Evolutionary conservation across 179 eudicot species (phyloP).

Genomic region (Spinacia oleracea): DNA sequence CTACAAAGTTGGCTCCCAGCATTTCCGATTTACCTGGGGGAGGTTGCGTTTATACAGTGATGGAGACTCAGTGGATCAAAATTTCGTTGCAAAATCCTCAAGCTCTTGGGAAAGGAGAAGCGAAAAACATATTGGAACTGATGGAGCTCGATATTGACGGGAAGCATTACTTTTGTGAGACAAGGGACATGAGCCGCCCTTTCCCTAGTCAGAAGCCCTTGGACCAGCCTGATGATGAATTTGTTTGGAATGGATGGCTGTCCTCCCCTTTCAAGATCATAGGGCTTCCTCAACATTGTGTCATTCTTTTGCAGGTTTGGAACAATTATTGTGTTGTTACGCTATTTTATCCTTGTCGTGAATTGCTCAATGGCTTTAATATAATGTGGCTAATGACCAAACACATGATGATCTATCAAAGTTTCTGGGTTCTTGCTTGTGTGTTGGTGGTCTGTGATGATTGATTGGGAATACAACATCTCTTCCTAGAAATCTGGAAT

Average conservation of each 20-base stretch:
- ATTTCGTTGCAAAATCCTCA: conserved; percentile 82
- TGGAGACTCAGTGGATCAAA: conserved; percentile 91
- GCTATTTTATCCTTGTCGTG: background rate
- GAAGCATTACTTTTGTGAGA: conserved; percentile 89
- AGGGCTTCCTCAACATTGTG: conserved; percentile 88
- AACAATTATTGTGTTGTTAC: conserved; percentile 1
- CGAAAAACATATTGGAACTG: conserved; percentile 73
- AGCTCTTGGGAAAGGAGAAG: conserved; percentile 86
- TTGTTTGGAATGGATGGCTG: conserved; percentile 95
- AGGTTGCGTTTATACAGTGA: conserved; percentile 77
- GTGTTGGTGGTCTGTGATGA: conserved; percentile 7
- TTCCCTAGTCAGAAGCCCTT: conserved; percentile 83
- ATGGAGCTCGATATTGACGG: conserved; percentile 92
- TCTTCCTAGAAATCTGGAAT: background rate
- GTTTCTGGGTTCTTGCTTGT: background rate
- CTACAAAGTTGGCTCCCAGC: conserved; percentile 74
- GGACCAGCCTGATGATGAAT: conserved; percentile 87
- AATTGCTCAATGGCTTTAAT: conserved; percentile 1
- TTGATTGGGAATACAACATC: background rate
- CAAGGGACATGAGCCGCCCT: conserved; percentile 87
- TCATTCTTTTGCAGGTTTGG: conserved; percentile 83
- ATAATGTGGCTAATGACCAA: background rate
- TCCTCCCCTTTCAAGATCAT: conserved; percentile 73
- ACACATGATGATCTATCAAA: background rate
- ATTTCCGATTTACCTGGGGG: conserved; percentile 84